A percentile compares a stretch with the other conserved stretches of the same genome.
phyloP scores from a whole-genome alignment of 805 yeast genomes.

The Kodamaea leandrae region DNA sequence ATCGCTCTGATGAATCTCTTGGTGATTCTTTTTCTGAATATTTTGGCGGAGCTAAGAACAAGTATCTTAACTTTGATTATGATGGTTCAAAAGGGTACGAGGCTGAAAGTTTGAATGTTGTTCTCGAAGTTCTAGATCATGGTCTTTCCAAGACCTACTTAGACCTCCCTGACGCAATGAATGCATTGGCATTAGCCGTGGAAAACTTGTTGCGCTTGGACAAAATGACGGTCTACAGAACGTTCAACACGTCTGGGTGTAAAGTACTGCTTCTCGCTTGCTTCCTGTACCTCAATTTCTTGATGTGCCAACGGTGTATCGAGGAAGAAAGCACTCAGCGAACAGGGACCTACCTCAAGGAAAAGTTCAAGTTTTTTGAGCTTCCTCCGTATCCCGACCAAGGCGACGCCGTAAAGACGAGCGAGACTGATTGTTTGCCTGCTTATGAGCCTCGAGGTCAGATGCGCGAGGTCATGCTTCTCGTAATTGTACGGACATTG shows the following conservation, averaged over 20 bases:
- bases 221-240: constrained; percentile 16
- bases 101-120: constrained; percentile 10
- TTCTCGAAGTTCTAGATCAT: constrained; percentile 25
- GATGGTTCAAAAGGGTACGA: not conserved
- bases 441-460: no score
- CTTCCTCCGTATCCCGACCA: no score
- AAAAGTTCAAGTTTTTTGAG: constrained; percentile 16
- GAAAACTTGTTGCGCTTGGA: not conserved
- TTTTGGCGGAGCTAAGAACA: not conserved
- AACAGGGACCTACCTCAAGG: not conserved
- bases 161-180: constrained; percentile 3
- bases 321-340: not conserved
- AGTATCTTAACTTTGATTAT: not conserved
- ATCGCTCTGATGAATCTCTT: no score
- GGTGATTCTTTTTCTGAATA: no score
- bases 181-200: not conserved
- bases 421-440: no score
- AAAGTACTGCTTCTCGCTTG: constrained; percentile 20
- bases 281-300: constrained; percentile 18
- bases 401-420: no score
- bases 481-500: no score
- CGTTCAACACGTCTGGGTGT: constrained; percentile 20
- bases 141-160: constrained; percentile 14
- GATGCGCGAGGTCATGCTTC: no score
- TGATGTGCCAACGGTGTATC: constrained; percentile 15